Conservation (phyloP, 768 basidiomycete genomes). For the Mycena venus region DNA sequence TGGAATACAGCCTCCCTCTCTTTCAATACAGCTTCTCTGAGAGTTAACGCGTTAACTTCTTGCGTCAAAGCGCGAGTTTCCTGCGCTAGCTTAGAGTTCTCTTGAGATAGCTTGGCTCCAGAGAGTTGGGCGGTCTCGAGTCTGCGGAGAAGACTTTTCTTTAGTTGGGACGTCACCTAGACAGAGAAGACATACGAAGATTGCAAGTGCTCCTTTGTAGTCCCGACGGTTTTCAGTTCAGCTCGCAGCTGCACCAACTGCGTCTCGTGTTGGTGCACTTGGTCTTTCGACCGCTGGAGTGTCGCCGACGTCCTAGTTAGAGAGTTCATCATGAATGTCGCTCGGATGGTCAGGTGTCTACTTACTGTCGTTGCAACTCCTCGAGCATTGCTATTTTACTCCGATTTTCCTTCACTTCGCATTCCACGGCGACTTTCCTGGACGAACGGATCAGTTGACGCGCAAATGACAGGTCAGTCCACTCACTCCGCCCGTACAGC, state of each 20-base stretch:
- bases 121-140: conserved; percentile 7
- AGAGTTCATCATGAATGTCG: not conserved
- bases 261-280: conserved; percentile 7
- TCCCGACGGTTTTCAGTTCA: not conserved
- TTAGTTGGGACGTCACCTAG: not conserved
- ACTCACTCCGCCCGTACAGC: conserved; percentile 18
- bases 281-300: conserved; percentile 17
- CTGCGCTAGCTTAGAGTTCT: not conserved
- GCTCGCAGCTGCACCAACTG: conserved; percentile 11
- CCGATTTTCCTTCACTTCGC: conserved; percentile 17
- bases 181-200: conserved; percentile 3
- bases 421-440: conserved; percentile 19
- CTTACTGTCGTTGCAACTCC: conserved; percentile 21
- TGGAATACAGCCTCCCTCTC: conserved; percentile 29
- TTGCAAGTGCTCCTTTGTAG: conserved; percentile 13
- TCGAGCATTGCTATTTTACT: conserved; percentile 11
- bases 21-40: conserved; percentile 27
- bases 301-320: conserved; percentile 8
- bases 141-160: not conserved
- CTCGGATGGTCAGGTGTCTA: not conserved
- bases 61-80: conserved; percentile 7
- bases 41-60: conserved; percentile 18
- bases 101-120: not conserved
- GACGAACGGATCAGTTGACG: not conserved
- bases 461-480: not conserved